These are phyloP conservation scores for Rhododendron molle DNA, from an alignment of 148 eudicot genomes.

Conservation along the genomic window DNA sequence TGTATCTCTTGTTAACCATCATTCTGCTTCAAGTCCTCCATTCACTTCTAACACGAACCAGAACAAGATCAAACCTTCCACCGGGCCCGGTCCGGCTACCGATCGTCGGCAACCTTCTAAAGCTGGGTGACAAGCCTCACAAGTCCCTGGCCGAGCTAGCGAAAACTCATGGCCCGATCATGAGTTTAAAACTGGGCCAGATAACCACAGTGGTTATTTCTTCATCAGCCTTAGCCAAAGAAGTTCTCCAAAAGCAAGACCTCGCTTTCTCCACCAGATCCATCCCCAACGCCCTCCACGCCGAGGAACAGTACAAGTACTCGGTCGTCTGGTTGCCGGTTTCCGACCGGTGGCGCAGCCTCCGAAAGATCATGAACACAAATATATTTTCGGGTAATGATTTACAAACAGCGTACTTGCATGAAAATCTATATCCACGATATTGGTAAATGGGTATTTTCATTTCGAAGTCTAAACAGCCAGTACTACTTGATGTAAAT, in stretches of 20 bases:
- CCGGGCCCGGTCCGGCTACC: conserved; percentile 14
- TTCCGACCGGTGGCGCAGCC: not conserved
- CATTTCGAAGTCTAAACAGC: too few relatives aligned
- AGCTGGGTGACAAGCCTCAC: conserved; percentile 21
- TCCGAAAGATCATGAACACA: not conserved
- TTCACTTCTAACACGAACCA: not conserved
- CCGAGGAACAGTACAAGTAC: not conserved
- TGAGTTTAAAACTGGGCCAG: conserved; percentile 13
- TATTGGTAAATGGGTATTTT: not conserved
- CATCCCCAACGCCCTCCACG: not conserved
- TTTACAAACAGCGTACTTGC: not conserved
- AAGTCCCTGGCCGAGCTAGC: conserved; percentile 18
- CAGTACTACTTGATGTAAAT: too few relatives aligned
- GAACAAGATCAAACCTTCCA: not conserved
- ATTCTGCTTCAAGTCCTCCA: not conserved
- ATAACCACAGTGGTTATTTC: conserved; percentile 8
- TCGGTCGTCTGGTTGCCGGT: not conserved
- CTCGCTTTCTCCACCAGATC: not conserved
- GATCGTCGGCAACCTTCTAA: conserved; percentile 14
- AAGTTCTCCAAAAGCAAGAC: not conserved
- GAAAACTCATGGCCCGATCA: conserved; percentile 16
- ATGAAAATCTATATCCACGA: not conserved
- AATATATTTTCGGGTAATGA: not conserved
- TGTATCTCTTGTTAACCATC: not conserved
- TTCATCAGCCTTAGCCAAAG: conserved; percentile 7